phyloP scores from a whole-genome alignment of 768 basidiomycete genomes.

The Lanmaoa rubissima region DNA sequence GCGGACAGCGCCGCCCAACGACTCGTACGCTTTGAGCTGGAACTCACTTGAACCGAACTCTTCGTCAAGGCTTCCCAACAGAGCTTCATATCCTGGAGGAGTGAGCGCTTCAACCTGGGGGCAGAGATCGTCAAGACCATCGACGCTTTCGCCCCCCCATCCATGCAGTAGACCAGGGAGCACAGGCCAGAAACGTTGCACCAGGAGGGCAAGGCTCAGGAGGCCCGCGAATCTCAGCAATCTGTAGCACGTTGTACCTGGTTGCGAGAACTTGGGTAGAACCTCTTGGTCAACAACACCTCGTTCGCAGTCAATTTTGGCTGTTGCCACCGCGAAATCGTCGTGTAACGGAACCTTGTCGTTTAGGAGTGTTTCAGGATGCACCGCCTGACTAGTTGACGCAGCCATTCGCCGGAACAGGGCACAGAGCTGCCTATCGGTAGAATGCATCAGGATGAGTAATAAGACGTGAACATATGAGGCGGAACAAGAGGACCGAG shows the following conservation, averaged over 20 bases:
- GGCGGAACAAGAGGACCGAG: no score
- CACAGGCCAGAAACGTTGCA: constrained; percentile 4
- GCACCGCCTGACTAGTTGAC: background rate
- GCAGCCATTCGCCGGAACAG: constrained; percentile 4
- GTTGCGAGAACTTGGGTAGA: background rate
- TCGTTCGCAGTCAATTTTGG: constrained; percentile 16
- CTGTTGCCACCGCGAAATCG: background rate
- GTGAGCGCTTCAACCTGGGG: constrained; percentile 26
- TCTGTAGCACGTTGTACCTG: background rate
- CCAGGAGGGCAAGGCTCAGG: constrained; percentile 11
- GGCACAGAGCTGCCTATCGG: constrained; percentile 8
- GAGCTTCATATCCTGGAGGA: constrained; percentile 9
- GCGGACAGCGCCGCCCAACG: constrained; percentile 35
- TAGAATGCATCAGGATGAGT: background rate
- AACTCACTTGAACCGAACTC: constrained; percentile 25
- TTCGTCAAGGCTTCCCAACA: constrained; percentile 26
- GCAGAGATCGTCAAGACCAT: constrained; percentile 19
- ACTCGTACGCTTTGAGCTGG: constrained; percentile 31
- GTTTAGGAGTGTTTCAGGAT: background rate
- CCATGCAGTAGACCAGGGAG: background rate
- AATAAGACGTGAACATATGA: background rate
- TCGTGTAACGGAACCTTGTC: background rate
- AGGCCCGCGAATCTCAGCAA: constrained; percentile 1
- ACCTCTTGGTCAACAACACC: background rate
- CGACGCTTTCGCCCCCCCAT: background rate